These are phyloP conservation scores for Thelonectria blattea DNA, from an alignment of 2,329 filamentous ascomycete species.

Conservation along the genomic window DNA sequence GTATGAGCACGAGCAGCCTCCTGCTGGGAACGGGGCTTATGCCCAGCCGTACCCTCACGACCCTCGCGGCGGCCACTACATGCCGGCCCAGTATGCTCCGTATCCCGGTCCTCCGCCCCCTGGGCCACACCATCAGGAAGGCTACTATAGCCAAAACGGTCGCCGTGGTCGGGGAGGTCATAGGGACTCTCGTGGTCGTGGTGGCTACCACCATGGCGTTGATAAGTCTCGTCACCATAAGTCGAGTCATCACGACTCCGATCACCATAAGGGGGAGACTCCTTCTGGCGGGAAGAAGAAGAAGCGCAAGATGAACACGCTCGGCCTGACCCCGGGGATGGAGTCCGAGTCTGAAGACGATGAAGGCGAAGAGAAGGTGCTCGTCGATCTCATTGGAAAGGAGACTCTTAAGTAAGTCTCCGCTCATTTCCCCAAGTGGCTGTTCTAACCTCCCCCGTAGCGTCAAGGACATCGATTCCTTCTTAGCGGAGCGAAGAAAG, in stretches of 20 bases:
- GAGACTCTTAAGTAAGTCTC: constrained; percentile 61
- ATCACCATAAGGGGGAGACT: constrained; percentile 46
- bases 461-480: constrained; percentile 75
- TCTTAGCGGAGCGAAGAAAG: constrained; percentile 80
- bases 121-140: constrained; percentile 42
- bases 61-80: constrained; percentile 44
- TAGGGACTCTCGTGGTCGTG: constrained; percentile 52
- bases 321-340: constrained; percentile 73
- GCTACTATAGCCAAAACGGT: constrained; percentile 44
- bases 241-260: constrained; percentile 42
- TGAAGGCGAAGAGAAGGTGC: constrained; percentile 73
- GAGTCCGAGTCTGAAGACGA: constrained; percentile 70
- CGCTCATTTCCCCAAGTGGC: neutral
- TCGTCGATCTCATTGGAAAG: constrained; percentile 60
- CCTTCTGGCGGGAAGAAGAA: constrained; percentile 67
- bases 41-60: constrained; percentile 49
- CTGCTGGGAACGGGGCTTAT: constrained; percentile 46
- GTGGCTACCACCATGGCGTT: constrained; percentile 50
- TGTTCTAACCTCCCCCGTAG: constrained; percentile 43
- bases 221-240: constrained; percentile 51
- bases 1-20: constrained; percentile 44
- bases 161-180: constrained; percentile 46
- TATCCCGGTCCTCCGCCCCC: constrained; percentile 50
- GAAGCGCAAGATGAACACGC: constrained; percentile 73
- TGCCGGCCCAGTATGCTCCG: constrained; percentile 45